phyloP scores from a whole-genome alignment of 1,139 yeast genomes.

The Debaryomyces psychrophilus region DNA sequence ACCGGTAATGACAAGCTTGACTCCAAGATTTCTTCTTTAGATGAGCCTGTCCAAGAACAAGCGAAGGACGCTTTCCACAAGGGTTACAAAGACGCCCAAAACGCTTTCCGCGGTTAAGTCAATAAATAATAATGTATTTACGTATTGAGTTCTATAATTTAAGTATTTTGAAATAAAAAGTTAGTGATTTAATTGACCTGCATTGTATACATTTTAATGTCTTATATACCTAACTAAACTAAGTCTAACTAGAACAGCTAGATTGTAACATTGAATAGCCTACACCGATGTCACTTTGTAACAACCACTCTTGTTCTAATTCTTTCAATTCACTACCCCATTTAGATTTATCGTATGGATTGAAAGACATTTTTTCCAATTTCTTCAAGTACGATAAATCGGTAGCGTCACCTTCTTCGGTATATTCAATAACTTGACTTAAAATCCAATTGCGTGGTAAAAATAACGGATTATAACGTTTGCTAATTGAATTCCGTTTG shows the following conservation, averaged over 20 bases:
- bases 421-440: conserved; percentile 71
- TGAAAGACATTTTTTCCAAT: conserved; percentile 60
- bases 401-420: conserved; percentile 39
- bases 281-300: conserved; percentile 48
- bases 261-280: conserved; percentile 62
- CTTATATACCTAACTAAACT: not conserved
- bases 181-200: too few species aligned
- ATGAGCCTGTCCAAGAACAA: conserved; percentile 37
- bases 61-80: conserved; percentile 43
- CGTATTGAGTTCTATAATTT: conserved; percentile 5
- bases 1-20: conserved; percentile 42
- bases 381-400: conserved; percentile 51
- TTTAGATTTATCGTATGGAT: conserved; percentile 59
- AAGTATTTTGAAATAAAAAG: too few species aligned
- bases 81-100: conserved; percentile 42
- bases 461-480: conserved; percentile 69
- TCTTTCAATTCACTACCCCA: conserved; percentile 72
- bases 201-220: not conserved
- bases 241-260: conserved; percentile 59
- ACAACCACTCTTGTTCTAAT: conserved; percentile 56
- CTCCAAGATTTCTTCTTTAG: conserved; percentile 36
- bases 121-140: conserved; percentile 4
- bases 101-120: conserved; percentile 20
- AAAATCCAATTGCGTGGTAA: conserved; percentile 86
- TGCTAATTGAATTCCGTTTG: conserved; percentile 45